Evolutionary conservation across 345 rosid genomes (phyloP), one percentile per base, ranked within the genome.

Genomic region (Hibiscus trionum): DNA sequence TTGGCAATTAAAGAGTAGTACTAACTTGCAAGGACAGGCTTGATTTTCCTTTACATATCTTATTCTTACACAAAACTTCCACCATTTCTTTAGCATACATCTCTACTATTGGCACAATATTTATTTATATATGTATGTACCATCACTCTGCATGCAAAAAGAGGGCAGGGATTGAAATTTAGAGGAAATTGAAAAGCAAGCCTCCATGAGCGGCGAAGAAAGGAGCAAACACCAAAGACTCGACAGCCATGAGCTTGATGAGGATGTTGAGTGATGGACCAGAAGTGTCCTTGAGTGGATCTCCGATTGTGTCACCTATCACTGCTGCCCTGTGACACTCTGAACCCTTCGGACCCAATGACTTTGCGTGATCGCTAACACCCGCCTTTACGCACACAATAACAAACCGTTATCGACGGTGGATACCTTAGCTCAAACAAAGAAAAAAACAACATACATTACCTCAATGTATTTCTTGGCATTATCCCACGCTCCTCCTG

Each of bases 391-490:
- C 19, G 19, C 9, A 44, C 55, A 6, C 70, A 57, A 59, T 37
- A 21, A 4, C 33, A 37, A 37, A 37, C 4, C 9, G 9, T 37
- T 37, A 37, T 37, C 8, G 42, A 37, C 42, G 1, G 42, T 37
- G 42, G 42, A 37, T 37, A 37, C 8, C 42, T 37, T 7, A 7
- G 2, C 42, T 37, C 42, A 37, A 37, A 37, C 1, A 37, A 37
- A 37, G 7, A 37, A 7, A 7, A 37, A 7, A 7, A 37, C 42
- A 7, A 37, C 9, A 6, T 37, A 37, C 8, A 27, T 47, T 47
- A 85, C 93, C 93, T 89, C 93, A 10, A 80, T 87, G 86, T 86
- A 86, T 77, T 87, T 89, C 82, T 89, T 87, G 19, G 90, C 91
- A 72, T 87, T 89, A 49, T 89, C 90, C 88, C 88, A 86, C 12